Conservation (phyloP, 805 yeast species). For the Pichia membranifaciens region DNA sequence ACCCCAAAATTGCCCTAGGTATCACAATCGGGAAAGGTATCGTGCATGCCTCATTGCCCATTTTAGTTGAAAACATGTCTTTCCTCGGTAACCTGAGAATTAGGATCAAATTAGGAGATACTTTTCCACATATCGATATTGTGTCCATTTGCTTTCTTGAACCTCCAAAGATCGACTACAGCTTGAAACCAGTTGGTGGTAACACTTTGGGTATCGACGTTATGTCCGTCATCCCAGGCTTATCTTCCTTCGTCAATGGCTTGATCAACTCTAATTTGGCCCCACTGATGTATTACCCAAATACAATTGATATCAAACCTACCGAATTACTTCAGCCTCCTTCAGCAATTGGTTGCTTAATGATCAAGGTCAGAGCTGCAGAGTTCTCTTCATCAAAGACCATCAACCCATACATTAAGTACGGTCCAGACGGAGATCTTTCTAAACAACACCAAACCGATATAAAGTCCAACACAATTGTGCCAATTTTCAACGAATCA, state of each 20-base stretch:
- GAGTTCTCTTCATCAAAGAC: slow-evolving; percentile 38
- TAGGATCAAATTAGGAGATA: slow-evolving; percentile 52
- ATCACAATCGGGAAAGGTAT: slow-evolving; percentile 78
- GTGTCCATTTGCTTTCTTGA: slow-evolving; percentile 70
- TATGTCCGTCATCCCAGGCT: slow-evolving; percentile 80
- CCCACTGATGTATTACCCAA: slow-evolving; percentile 80
- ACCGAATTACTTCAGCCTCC: slow-evolving; percentile 64
- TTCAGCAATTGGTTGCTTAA: slow-evolving; percentile 66
- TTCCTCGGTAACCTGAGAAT: slow-evolving; percentile 65
- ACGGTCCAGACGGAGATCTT: slow-evolving; percentile 33
- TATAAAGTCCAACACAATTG: slow-evolving; percentile 47
- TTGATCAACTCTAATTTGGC: slow-evolving; percentile 65
- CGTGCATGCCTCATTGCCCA: slow-evolving; percentile 69
- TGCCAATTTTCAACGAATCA: slow-evolving; percentile 65
- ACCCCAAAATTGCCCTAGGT: slow-evolving; percentile 78
- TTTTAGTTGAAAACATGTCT: slow-evolving; percentile 75
- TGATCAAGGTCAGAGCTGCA: slow-evolving; percentile 55
- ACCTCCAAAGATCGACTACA: slow-evolving; percentile 73
- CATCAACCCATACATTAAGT: slow-evolving; percentile 44
- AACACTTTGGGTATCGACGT: slow-evolving; percentile 81
- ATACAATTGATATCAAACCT: slow-evolving; percentile 67
- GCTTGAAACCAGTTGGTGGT: slow-evolving; percentile 82
- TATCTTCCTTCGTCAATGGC: slow-evolving; percentile 63
- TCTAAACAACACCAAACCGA: slow-evolving; percentile 38
- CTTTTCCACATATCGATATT: slow-evolving; percentile 72